These are phyloP conservation scores for Leishmania turanica DNA, from an alignment of 208 protist species.

Conservation along the genomic window DNA sequence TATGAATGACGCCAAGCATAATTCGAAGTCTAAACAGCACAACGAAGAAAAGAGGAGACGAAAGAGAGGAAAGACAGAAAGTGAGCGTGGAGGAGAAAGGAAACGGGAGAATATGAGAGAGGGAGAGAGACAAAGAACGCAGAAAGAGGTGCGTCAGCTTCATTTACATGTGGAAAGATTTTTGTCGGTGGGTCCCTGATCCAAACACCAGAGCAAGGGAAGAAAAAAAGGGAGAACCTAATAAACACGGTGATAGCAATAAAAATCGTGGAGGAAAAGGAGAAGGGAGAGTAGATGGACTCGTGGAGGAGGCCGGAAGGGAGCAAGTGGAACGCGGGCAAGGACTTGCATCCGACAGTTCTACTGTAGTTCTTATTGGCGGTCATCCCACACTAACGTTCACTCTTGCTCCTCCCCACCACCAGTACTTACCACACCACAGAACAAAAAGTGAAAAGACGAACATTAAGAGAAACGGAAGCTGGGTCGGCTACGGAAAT, in stretches of 20 bases:
- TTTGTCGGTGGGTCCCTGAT: not conserved
- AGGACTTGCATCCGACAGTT: not conserved
- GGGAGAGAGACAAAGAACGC: constrained; percentile 6
- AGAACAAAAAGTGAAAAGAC: not conserved
- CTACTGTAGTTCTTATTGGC: not conserved
- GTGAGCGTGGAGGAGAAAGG: not conserved
- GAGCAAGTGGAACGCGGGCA: not conserved
- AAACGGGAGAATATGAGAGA: constrained; percentile 15
- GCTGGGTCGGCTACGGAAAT: constrained; percentile 20
- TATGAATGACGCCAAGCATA: not conserved
- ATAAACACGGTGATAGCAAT: not conserved
- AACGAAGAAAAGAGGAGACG: not conserved
- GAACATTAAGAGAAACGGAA: not conserved
- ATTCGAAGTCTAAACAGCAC: no score
- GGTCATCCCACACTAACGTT: no score
- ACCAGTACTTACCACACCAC: not conserved
- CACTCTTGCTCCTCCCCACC: not conserved
- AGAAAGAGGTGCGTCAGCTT: constrained; percentile 5
- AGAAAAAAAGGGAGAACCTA: not conserved
- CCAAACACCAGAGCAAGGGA: not conserved
- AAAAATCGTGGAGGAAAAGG: not conserved
- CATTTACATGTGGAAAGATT: constrained; percentile 20
- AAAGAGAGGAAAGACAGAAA: not conserved
- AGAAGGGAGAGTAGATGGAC: not conserved
- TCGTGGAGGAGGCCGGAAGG: not conserved